Conservation (phyloP, 345 rosid species). For the Conringia planisiliqua region DNA sequence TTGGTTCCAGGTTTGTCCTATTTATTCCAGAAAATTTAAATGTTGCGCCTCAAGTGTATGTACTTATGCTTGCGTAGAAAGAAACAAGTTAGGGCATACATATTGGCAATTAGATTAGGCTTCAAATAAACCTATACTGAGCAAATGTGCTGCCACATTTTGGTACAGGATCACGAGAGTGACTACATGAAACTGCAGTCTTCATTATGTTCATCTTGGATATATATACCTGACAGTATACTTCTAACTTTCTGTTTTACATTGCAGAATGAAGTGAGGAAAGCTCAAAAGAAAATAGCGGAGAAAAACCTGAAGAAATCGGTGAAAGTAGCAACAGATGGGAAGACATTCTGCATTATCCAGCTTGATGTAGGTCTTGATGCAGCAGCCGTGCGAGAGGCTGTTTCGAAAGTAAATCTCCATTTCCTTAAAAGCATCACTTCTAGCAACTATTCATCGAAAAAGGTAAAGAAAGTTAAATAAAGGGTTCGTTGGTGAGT, state of each 20-base stretch:
- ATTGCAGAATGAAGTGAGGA: conserved; percentile 61
- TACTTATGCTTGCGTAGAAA: not conserved
- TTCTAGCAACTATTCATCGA: not conserved
- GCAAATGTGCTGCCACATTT: not conserved
- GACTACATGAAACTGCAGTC: not conserved
- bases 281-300: conserved; percentile 84
- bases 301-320: conserved; percentile 79
- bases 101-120: not conserved
- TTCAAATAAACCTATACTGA: not conserved
- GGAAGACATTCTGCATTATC: conserved; percentile 69
- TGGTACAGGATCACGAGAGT: conserved; percentile 57
- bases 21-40: not conserved
- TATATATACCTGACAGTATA: not conserved
- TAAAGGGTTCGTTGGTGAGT: not conserved
- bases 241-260: not conserved
- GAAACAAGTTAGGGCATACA: not conserved
- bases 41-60: not conserved
- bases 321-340: conserved; percentile 54
- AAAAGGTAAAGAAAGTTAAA: not conserved
- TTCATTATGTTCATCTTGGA: not conserved
- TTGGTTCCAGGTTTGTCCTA: conserved; percentile 48
- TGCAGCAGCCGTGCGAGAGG: conserved; percentile 95
- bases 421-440: not conserved
- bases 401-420: conserved; percentile 58
- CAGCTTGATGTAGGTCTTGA: conserved; percentile 85